phyloP scores from a whole-genome alignment of 495 filamentous ascomycete genomes.

The Xylaria palmicola region DNA sequence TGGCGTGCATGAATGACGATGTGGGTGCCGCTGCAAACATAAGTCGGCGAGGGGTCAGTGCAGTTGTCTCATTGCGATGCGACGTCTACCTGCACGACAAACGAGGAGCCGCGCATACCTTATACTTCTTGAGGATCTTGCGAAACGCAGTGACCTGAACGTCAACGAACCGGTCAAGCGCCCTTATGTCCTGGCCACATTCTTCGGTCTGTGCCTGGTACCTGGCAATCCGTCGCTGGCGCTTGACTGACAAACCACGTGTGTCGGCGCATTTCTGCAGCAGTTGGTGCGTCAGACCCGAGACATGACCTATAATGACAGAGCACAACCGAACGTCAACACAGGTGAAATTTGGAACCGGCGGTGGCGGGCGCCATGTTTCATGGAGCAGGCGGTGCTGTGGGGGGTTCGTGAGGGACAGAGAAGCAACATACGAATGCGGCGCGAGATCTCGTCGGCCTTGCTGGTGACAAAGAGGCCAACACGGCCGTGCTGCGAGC shows the following conservation, averaged over 20 bases:
- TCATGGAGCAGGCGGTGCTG: not conserved
- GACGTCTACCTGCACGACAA: not conserved
- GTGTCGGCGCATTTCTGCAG: constrained; percentile 41
- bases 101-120: constrained; percentile 27
- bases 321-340: constrained; percentile 10
- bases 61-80: not conserved
- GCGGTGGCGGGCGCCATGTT: not conserved
- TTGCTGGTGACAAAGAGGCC: constrained; percentile 71
- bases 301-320: constrained; percentile 47
- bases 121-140: constrained; percentile 77
- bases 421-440: constrained; percentile 49
- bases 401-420: not conserved
- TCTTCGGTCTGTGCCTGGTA: constrained; percentile 45
- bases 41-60: no score
- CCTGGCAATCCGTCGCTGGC: constrained; percentile 47
- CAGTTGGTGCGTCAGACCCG: constrained; percentile 49
- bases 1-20: not conserved
- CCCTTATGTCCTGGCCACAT: constrained; percentile 62
- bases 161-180: constrained; percentile 59
- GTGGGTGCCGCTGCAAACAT: not conserved
- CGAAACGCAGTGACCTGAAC: constrained; percentile 65
- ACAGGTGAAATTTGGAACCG: not conserved
- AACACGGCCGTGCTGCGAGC: constrained; percentile 64
- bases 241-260: constrained; percentile 34
- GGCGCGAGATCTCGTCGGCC: constrained; percentile 62